Conservation (phyloP, 1,284 basidiomycete species). For the Vanrija pseudolonga region DNA sequence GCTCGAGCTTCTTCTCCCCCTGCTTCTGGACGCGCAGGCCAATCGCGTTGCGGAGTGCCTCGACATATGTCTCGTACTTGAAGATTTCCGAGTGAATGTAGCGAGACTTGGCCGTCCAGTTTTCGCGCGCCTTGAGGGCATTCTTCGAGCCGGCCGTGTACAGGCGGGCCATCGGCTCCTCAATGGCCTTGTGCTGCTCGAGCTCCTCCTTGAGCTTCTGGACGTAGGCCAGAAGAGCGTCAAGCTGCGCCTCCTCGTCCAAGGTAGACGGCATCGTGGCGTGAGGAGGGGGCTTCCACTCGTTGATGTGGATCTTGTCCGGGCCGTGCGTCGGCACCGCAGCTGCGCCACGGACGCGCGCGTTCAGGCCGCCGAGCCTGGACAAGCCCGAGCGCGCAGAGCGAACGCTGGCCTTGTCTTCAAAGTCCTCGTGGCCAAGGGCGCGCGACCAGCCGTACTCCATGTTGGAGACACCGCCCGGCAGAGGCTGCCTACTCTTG, state of each 20-base stretch:
- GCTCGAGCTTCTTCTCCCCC: conserved; percentile 77
- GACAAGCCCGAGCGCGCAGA: conserved; percentile 4
- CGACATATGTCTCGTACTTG: conserved; percentile 94
- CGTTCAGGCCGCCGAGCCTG: conserved; percentile 9
- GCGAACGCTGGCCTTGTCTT: conserved; percentile 1
- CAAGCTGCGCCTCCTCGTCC: conserved; percentile 86
- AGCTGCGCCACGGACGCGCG: conserved; percentile 42
- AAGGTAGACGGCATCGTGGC: conserved; percentile 78
- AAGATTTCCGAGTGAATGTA: conserved; percentile 86
- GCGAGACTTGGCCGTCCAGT: conserved; percentile 89
- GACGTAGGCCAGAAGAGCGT: conserved; percentile 78
- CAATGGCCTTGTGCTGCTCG: conserved; percentile 74
- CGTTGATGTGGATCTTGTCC: conserved; percentile 78
- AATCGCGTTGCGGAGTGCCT: conserved; percentile 78
- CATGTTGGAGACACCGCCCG: conserved; percentile 96
- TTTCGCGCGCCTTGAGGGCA: conserved; percentile 69
- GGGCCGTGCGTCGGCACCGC: neutral
- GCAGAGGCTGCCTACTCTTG: conserved; percentile 84
- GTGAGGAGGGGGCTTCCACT: conserved; percentile 87
- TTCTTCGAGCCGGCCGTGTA: conserved; percentile 74
- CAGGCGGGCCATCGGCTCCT: conserved; percentile 77
- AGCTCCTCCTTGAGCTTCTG: conserved; percentile 70
- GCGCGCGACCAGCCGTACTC: conserved; percentile 93
- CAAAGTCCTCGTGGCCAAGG: conserved; percentile 5
- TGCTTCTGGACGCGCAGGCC: conserved; percentile 73